A percentile compares a stretch with the other conserved stretches of the same genome.
phyloP scores from a whole-genome alignment of 768 basidiomycete species.

The Punctularia strigosozonata region DNA sequence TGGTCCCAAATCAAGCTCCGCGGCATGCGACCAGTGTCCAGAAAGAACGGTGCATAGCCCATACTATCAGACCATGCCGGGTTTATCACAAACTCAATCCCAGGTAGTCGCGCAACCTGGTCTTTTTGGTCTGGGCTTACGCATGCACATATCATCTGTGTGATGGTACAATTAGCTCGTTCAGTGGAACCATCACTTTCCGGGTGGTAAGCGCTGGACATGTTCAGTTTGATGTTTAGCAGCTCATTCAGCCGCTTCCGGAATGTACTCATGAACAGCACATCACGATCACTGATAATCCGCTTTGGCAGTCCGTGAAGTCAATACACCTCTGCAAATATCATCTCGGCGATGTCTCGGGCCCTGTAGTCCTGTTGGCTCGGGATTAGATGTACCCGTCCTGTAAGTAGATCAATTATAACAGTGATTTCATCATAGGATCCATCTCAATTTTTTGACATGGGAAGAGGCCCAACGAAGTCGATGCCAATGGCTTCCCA shows the following conservation, averaged over 20 bases:
- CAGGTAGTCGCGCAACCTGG: slow-evolving; percentile 1
- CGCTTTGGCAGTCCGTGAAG: slow-evolving; percentile 15
- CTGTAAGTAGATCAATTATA: slow-evolving; percentile 14
- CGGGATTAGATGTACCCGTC: slow-evolving; percentile 16
- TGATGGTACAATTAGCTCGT: background rate
- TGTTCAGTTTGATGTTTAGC: background rate
- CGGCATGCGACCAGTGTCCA: background rate
- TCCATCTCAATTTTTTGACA: slow-evolving; percentile 8
- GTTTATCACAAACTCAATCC: slow-evolving; percentile 3
- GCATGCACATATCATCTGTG: slow-evolving; percentile 1
- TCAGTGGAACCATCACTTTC: slow-evolving; percentile 13
- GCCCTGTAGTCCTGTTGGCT: slow-evolving; percentile 9
- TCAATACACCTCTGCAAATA: slow-evolving; percentile 16
- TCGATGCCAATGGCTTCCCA: slow-evolving; percentile 12
- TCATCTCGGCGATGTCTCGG: slow-evolving; percentile 14
- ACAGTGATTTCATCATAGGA: slow-evolving; percentile 14
- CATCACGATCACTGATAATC: slow-evolving; percentile 13
- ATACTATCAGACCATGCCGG: background rate
- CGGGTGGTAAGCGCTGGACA: slow-evolving; percentile 5
- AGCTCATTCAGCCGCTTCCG: slow-evolving; percentile 20
- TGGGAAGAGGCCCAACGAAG: slow-evolving; percentile 11
- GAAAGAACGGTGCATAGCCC: slow-evolving; percentile 1
- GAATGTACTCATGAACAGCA: slow-evolving; percentile 20
- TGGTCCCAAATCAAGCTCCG: background rate
- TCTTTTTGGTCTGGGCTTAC: slow-evolving; percentile 1